These are phyloP conservation scores for Emiliania huxleyi DNA, from an alignment of 78 protist species.

Conservation along the genomic window DNA sequence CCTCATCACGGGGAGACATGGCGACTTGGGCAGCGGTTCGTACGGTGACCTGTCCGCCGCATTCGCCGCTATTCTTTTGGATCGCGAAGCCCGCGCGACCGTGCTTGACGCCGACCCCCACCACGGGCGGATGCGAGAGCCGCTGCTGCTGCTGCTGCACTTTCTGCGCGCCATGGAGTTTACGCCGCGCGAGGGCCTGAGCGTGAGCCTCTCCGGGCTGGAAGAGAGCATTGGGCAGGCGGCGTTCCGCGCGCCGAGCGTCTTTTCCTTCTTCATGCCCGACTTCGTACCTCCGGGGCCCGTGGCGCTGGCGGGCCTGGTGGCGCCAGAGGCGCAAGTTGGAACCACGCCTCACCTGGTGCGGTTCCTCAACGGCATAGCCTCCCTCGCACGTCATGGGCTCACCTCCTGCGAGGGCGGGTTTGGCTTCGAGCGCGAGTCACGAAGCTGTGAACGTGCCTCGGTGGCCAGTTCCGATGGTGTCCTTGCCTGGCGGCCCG, in stretches of 20 bases:
- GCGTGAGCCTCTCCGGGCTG: neutral
- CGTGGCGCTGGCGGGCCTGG: neutral
- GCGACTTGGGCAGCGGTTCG: no score
- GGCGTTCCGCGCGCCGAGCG: neutral
- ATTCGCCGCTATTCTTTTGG: conserved; percentile 2
- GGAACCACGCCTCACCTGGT: neutral
- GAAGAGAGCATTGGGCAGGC: neutral
- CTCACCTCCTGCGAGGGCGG: conserved; percentile 7
- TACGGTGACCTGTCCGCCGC: neutral
- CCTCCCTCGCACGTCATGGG: neutral
- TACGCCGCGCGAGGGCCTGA: neutral
- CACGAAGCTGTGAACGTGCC: no score
- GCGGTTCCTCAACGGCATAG: neutral
- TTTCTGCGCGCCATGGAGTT: conserved; percentile 17
- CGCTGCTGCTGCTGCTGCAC: neutral
- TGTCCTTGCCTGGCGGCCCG: neutral
- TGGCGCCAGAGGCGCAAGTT: conserved; percentile 20
- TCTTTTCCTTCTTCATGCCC: conserved; percentile 13
- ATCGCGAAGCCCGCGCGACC: conserved; percentile 14
- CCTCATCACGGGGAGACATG: neutral
- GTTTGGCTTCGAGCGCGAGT: neutral
- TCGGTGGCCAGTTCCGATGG: no score
- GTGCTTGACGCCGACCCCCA: neutral
- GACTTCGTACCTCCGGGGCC: neutral
- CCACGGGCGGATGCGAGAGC: conserved; percentile 16